Evolutionary conservation across 768 basidiomycete genomes (phyloP), one percentile per base, ranked within the genome.

Genomic region (Paxillus rubicundulus): DNA sequence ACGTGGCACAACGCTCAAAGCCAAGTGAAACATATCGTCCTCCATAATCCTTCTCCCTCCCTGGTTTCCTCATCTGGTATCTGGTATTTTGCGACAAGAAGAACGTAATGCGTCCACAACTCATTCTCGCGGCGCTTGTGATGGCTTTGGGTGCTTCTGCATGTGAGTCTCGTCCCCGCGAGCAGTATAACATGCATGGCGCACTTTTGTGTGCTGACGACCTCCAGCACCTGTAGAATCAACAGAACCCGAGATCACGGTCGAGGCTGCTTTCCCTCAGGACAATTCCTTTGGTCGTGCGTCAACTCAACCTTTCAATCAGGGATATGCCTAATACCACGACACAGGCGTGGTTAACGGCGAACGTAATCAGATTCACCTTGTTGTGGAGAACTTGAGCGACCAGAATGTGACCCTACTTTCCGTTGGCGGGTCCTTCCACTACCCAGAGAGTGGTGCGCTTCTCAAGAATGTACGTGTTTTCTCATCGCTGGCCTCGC

Each of bases 271-370:
- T 7, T 92, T 90, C 67, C 81, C 83, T 14, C 85, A 89, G 57
- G 74, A 75, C 45, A 91, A 92, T 62, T 78, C 82, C 1, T 89
- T 91, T 61, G 85, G 84, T 61, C 87, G 89, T 90, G 68, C 57
- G 89, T 79, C 45, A 47, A 53, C 18, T 37, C 33, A 33, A 33
- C 12, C 33, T 33, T 12, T 33, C 33, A 13, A 14, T 30, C 17
- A 17, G 37, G 24, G 2, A 3, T 13, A 1, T 21, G 2, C 21
- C 55, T 46, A 61, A 58, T 20, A 57, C 36, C 40, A n/a, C 49
- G 18, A 36, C 56, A n/a, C 61, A 92, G 90, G 91, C 53, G 74
- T 92, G 45, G 83, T 92, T 30, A 93, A 93, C 60, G 90, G 90
- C 53, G 87, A 90, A 74, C 82, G 79, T 63, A 93, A 91, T 65